Evolutionary conservation across 345 rosid genomes (phyloP).

Genomic region (Eucalyptus marginata): DNA sequence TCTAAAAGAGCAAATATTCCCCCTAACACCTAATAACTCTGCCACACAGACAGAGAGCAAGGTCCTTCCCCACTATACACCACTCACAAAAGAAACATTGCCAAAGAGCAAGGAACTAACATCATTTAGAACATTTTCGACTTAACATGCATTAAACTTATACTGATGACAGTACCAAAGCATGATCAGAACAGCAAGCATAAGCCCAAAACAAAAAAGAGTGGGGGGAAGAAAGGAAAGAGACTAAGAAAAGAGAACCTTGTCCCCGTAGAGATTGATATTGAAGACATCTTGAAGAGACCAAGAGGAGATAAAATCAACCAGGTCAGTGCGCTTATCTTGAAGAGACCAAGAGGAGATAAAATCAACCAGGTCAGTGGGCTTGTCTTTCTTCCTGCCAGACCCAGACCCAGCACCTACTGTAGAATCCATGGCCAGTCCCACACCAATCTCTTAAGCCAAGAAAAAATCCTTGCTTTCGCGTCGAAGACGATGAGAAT

Average conservation of each 20-base stretch:
- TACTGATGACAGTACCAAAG: background rate
- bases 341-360: background rate
- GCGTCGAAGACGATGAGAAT: background rate
- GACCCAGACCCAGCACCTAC: background rate
- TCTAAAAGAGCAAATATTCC: background rate
- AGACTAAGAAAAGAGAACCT: background rate
- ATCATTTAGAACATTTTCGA: background rate
- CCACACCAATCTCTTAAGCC: background rate
- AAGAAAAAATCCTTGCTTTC: background rate
- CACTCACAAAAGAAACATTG: background rate
- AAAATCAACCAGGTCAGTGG: background rate
- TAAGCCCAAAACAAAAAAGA: background rate
- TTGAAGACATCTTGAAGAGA: background rate
- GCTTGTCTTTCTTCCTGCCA: background rate
- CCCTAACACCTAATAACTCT: background rate
- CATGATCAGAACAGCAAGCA: background rate
- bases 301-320: background rate
- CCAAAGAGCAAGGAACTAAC: background rate
- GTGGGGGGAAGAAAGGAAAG: background rate
- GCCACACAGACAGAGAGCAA: background rate
- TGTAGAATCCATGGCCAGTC: background rate
- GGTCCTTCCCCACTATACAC: background rate
- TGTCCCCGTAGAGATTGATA: background rate
- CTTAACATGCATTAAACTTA: background rate
- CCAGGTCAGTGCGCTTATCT: background rate